Evolutionary conservation across 2,329 filamentous ascomycete genomes (phyloP).

Genomic region (Aciculosporium take): DNA sequence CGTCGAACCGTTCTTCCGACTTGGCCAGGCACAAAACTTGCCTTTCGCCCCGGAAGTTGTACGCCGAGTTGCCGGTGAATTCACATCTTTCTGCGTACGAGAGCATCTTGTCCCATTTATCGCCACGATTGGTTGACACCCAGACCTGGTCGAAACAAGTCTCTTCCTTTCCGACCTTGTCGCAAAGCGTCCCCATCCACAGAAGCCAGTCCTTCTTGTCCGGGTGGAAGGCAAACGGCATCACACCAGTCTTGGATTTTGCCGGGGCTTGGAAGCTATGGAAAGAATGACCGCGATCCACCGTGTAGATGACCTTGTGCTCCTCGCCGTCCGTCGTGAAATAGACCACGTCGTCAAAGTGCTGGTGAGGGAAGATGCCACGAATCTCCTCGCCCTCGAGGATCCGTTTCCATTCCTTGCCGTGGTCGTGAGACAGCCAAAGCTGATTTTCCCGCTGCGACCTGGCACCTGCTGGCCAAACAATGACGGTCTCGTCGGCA

Average conservation of each 20-base stretch:
- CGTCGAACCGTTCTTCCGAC: conserved; percentile 44
- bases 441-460: conserved; percentile 39
- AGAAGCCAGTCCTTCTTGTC: conserved; percentile 80
- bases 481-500: conserved; percentile 58
- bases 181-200: conserved; percentile 69
- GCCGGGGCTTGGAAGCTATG: conserved; percentile 59
- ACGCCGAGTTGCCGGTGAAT: conserved; percentile 58
- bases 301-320: conserved; percentile 61
- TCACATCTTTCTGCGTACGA: conserved; percentile 70
- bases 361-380: conserved; percentile 60
- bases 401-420: conserved; percentile 66
- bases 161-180: conserved; percentile 29
- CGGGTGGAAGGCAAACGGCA: conserved; percentile 65
- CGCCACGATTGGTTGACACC: conserved; percentile 64
- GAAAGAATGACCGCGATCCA: conserved; percentile 62
- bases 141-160: conserved; percentile 63
- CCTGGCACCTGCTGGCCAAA: conserved; percentile 29
- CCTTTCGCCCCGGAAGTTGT: conserved; percentile 34
- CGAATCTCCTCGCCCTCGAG: conserved; percentile 56
- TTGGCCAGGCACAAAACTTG: conserved; percentile 44
- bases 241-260: conserved; percentile 23
- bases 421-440: conserved; percentile 70
- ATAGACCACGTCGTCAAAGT: conserved; percentile 75
- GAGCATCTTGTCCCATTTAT: conserved; percentile 61
- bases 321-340: conserved; percentile 51